These are phyloP conservation scores for Ceratocystis variospora DNA, from an alignment of 2,329 filamentous ascomycete species.

Conservation along the genomic window DNA sequence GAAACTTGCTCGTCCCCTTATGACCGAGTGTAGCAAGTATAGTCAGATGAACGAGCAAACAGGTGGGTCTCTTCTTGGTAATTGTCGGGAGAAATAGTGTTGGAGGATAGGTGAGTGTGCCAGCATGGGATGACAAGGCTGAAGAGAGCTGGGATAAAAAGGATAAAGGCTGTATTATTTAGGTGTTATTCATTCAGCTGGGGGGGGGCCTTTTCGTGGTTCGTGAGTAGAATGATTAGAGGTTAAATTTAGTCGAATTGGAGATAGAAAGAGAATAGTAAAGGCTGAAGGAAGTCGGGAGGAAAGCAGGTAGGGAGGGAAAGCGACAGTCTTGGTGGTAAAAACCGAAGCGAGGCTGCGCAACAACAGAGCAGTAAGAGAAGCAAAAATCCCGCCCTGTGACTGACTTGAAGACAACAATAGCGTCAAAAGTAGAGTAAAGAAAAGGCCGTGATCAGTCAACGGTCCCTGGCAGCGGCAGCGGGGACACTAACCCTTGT, in stretches of 20 bases:
- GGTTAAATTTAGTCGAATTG: neutral
- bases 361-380: neutral
- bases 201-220: neutral
- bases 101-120: neutral
- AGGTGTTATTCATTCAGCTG: neutral
- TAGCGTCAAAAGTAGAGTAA: constrained; percentile 1
- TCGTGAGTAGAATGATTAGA: neutral
- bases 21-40: too few relatives aligned
- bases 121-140: neutral
- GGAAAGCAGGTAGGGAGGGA: neutral
- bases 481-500: constrained; percentile 14
- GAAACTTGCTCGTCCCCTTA: too few relatives aligned
- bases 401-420: neutral
- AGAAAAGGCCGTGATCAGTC: constrained; percentile 10
- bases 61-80: neutral
- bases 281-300: neutral
- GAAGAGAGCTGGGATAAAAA: neutral
- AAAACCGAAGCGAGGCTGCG: neutral
- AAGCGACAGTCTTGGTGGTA: neutral
- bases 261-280: neutral
- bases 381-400: neutral
- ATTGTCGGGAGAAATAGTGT: neutral
- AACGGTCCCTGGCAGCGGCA: constrained; percentile 16
- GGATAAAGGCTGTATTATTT: neutral
- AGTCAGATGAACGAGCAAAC: neutral